Conservation (phyloP, 345 rosid genomes). For the Streptanthus diversifolius region DNA sequence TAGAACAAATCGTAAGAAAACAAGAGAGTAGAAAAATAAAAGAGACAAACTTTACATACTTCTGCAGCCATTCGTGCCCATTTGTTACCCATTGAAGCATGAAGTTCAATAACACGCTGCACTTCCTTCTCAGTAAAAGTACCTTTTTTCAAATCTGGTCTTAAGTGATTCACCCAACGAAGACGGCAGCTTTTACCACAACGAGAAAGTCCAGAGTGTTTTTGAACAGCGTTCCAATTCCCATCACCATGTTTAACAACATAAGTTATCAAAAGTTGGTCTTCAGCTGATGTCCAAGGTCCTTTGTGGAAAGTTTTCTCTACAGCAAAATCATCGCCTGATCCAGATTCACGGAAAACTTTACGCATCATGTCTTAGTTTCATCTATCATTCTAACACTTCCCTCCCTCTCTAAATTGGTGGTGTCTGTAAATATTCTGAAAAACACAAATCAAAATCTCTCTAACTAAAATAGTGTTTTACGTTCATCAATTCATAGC, state of each 20-base stretch:
- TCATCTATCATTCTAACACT: conserved; percentile 15
- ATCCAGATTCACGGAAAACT: conserved; percentile 13
- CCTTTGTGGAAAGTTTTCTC: conserved; percentile 43
- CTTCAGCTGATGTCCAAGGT: conserved; percentile 59
- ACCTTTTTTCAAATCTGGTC: conserved; percentile 57
- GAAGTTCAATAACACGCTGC: conserved; percentile 46
- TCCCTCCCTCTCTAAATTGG: not conserved
- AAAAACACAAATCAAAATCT: not conserved
- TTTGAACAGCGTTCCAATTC: conserved; percentile 67
- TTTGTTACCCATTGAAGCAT: conserved; percentile 52
- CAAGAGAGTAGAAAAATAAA: not conserved
- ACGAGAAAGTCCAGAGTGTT: conserved; percentile 52
- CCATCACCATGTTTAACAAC: conserved; percentile 62
- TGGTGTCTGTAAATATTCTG: not conserved
- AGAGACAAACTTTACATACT: conserved; percentile 27
- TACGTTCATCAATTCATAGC: too few relatives aligned
- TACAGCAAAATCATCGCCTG: not conserved
- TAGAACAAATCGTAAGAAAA: not conserved
- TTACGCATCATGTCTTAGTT: conserved; percentile 17
- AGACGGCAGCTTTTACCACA: conserved; percentile 69
- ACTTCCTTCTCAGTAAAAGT: conserved; percentile 50
- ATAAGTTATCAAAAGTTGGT: conserved; percentile 45
- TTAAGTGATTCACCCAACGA: conserved; percentile 67
- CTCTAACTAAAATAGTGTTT: not conserved
- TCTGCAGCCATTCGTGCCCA: conserved; percentile 60